Base-by-base conservation (phyloP, 768 basidiomycete species). In the Nevesoporus exiguus region DNA sequence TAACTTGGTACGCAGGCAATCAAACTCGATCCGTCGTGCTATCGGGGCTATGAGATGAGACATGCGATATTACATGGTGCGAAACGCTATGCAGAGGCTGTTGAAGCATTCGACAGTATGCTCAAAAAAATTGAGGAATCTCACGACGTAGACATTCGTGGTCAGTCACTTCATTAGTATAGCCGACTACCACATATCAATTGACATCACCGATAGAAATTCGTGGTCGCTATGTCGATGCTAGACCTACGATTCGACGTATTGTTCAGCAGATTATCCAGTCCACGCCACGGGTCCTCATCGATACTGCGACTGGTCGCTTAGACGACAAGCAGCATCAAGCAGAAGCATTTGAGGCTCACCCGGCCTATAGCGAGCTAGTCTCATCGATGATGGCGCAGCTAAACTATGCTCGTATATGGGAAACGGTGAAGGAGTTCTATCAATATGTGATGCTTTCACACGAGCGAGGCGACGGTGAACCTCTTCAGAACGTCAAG, bases 361-460 rank as follows among this genome's bases (percentile, higher is more conserved):
- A n/a, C 25, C 47, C 34, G 5, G 25, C 27, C 7, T 48, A 36
- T 19, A 15, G 9, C 8, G 47, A 48, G n/a, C 34, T 48, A 25
- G 17, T 36, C 8, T 48, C 24, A 17, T 48, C 47, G 15, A 37
- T 48, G 34, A 48, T 24, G 24, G 33, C 47, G 8, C 24, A 27
- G 25, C 47, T 37, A 6, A 30, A 37, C 24, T 10, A 27, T 13
- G 9, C 47, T 4, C 34, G 47, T 13, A 43, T 51, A 15, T 9
- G 6, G 7, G n/a, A 7, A 7, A 37, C 13, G 6, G 40, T 57
- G 15, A 29, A 36, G 24, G 15, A 22, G 19, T 57, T 29, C 42
- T 57, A 37, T 17, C 52, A n/a, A 31, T 56, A 56, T 30, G 36
- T 43, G 19, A 56, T 42, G 51, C 15, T 56, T 8, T 56, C 55